Evolutionary conservation across 768 basidiomycete genomes (phyloP).

Genomic region (Saitozyma sp.): DNA sequence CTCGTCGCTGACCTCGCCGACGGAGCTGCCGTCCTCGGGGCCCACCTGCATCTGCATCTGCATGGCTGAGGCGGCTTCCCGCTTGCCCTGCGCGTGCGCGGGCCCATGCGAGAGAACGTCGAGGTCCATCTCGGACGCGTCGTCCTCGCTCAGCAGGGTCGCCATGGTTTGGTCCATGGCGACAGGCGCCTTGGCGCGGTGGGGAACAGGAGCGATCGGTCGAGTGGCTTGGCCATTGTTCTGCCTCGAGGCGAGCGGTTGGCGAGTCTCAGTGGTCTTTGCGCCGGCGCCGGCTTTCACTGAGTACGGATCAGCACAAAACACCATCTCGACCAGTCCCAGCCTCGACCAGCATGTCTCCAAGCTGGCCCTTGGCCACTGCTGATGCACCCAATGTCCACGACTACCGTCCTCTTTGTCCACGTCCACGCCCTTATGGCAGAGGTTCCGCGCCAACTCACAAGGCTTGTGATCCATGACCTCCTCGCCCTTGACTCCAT

Average conservation of each 20-base stretch:
- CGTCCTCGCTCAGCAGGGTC: slow-evolving; percentile 23
- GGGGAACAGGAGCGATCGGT: slow-evolving; percentile 40
- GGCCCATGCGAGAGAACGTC: slow-evolving; percentile 14
- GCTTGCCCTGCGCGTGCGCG: slow-evolving; percentile 29
- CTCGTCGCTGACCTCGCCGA: slow-evolving; percentile 57
- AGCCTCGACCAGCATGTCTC: too few relatives aligned
- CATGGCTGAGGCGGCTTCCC: slow-evolving; percentile 61
- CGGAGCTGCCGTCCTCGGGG: slow-evolving; percentile 23
- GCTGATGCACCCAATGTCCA: background rate
- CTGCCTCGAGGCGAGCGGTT: slow-evolving; percentile 31
- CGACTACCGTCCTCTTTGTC: background rate
- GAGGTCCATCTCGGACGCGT: slow-evolving; percentile 44
- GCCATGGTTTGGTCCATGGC: slow-evolving; percentile 22
- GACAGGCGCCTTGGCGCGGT: slow-evolving; percentile 24
- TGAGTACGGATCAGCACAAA: background rate
- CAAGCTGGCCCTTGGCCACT: too few relatives aligned
- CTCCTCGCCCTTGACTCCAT: slow-evolving; percentile 55
- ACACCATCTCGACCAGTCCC: background rate
- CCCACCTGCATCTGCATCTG: slow-evolving; percentile 59
- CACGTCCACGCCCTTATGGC: background rate
- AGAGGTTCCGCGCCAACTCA: slow-evolving; percentile 12
- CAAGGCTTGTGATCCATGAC: slow-evolving; percentile 28
- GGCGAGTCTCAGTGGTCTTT: slow-evolving; percentile 28
- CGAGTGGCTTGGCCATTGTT: slow-evolving; percentile 32
- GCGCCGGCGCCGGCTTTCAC: slow-evolving; percentile 1